These are phyloP conservation scores for Taiozyma sp. DNA, from an alignment of 1,139 yeast genomes.

Conservation along the genomic window DNA sequence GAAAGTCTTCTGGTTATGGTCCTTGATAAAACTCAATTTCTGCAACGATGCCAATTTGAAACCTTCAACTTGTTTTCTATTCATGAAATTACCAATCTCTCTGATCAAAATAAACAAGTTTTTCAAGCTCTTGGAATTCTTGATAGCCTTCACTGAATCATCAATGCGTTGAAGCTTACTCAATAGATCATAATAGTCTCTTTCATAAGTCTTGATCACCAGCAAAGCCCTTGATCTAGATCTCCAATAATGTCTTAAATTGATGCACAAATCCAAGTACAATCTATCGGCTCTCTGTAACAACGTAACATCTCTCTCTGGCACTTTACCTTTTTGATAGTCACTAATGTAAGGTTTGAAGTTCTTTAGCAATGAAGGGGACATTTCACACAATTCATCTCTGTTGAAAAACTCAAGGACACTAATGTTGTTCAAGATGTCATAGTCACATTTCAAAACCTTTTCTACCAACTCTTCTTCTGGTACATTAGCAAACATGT, in stretches of 20 bases:
- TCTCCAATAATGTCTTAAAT: slow-evolving; percentile 80
- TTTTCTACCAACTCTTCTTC: slow-evolving; percentile 63
- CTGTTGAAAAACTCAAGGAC: slow-evolving; percentile 79
- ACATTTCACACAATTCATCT: slow-evolving; percentile 68
- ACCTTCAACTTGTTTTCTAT: slow-evolving; percentile 84
- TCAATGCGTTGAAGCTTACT: slow-evolving; percentile 63
- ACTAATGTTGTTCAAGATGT: slow-evolving; percentile 61
- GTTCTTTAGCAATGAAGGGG: slow-evolving; percentile 59
- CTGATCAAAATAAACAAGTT: slow-evolving; percentile 71
- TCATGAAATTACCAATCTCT: slow-evolving; percentile 92
- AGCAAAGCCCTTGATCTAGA: slow-evolving; percentile 78
- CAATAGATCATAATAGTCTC: slow-evolving; percentile 68
- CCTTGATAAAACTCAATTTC: slow-evolving; percentile 82
- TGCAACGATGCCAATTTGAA: slow-evolving; percentile 80
- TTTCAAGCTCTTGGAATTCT: slow-evolving; percentile 58
- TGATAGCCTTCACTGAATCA: slow-evolving; percentile 58
- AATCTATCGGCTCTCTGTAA: slow-evolving; percentile 81
- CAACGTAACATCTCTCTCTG: slow-evolving; percentile 55
- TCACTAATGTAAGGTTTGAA: slow-evolving; percentile 70
- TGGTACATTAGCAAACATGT: slow-evolving; percentile 60
- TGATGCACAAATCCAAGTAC: slow-evolving; percentile 72
- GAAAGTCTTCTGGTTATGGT: slow-evolving; percentile 67
- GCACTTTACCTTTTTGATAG: slow-evolving; percentile 34
- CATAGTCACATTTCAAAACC: slow-evolving; percentile 69
- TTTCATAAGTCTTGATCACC: slow-evolving; percentile 61